A percentile compares a stretch with the other conserved stretches of the same genome.
phyloP scores from a whole-genome alignment of 805 yeast genomes.

The Brettanomyces naardenensis region DNA sequence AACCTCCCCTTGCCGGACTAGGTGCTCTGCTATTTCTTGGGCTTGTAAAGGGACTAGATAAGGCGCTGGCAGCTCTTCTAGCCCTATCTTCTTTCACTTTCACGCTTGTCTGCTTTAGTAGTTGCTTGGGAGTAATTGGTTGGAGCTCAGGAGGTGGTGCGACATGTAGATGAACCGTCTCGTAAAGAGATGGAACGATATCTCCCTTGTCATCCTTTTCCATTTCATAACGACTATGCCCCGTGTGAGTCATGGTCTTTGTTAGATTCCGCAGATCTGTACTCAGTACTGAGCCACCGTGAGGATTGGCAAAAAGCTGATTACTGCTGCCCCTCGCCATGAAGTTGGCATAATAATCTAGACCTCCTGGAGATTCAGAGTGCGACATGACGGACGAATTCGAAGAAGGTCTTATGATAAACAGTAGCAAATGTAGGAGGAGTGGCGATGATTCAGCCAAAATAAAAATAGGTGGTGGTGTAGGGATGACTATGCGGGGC shows the following conservation, averaged over 20 bases:
- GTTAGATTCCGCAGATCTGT: constrained; percentile 12
- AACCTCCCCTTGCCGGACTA: background rate
- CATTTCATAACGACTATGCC: constrained; percentile 10
- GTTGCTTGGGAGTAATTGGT: constrained; percentile 16
- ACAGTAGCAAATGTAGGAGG: too few relatives aligned
- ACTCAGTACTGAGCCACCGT: background rate
- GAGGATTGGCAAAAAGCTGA: constrained; percentile 1
- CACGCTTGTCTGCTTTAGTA: constrained; percentile 6
- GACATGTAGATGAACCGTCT: constrained; percentile 15
- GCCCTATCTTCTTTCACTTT: constrained; percentile 1
- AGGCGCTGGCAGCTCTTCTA: constrained; percentile 1
- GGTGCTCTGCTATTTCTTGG: constrained; percentile 4
- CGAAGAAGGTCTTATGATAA: background rate
- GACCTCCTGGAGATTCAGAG: background rate
- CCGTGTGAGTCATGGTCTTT: constrained; percentile 20
- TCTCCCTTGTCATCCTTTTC: constrained; percentile 2
- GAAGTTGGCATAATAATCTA: background rate
- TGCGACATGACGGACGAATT: background rate
- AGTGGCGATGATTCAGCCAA: too few relatives aligned
- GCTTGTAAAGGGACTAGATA: background rate
- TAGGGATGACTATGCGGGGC: too few relatives aligned
- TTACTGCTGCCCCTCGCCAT: background rate
- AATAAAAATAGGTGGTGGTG: too few relatives aligned
- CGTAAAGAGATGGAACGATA: constrained; percentile 13
- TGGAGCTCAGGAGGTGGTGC: constrained; percentile 11